A percentile compares a stretch with the other conserved stretches of the same genome.
Conservation (phyloP, 805 yeast species). For the Saccharomyces cerevisiae region DNA sequence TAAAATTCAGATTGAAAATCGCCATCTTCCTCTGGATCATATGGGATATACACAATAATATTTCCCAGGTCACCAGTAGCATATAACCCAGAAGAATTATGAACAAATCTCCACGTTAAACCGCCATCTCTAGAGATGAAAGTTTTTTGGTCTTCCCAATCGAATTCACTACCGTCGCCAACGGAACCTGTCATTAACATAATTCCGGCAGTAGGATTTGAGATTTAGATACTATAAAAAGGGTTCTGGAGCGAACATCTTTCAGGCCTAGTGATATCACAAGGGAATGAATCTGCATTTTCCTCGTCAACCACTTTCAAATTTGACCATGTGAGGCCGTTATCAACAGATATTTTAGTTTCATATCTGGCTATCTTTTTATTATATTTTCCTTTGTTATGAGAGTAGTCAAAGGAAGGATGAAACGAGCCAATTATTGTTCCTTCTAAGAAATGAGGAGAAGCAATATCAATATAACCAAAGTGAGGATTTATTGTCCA, state of each 20-base stretch:
- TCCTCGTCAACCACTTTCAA: conserved; percentile 40
- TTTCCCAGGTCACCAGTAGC: conserved; percentile 76
- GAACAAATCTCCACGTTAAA: conserved; percentile 51
- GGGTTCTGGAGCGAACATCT: conserved; percentile 42
- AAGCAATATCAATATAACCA: conserved; percentile 4
- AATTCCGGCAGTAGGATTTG: conserved; percentile 50
- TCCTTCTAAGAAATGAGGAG: conserved; percentile 14
- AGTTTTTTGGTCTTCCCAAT: conserved; percentile 31
- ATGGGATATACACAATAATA: conserved; percentile 54
- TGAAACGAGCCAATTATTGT: conserved; percentile 13
- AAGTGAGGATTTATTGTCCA: conserved; percentile 6
- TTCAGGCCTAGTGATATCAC: conserved; percentile 30
- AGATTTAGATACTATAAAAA: conserved; percentile 1
- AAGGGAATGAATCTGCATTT: conserved; percentile 18
- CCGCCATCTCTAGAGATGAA: conserved; percentile 75
- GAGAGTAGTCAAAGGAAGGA: background rate
- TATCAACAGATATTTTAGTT: conserved; percentile 41
- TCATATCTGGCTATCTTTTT: conserved; percentile 7
- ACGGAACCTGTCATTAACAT: conserved; percentile 20
- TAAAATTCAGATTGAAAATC: conserved; percentile 30
- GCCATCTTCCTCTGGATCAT: conserved; percentile 29
- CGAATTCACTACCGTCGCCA: conserved; percentile 6
- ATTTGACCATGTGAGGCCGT: conserved; percentile 46
- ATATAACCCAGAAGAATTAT: conserved; percentile 45
- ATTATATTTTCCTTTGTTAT: background rate